Conservation (phyloP, 106 monocot species). For the Platanthera guangdongensis region DNA sequence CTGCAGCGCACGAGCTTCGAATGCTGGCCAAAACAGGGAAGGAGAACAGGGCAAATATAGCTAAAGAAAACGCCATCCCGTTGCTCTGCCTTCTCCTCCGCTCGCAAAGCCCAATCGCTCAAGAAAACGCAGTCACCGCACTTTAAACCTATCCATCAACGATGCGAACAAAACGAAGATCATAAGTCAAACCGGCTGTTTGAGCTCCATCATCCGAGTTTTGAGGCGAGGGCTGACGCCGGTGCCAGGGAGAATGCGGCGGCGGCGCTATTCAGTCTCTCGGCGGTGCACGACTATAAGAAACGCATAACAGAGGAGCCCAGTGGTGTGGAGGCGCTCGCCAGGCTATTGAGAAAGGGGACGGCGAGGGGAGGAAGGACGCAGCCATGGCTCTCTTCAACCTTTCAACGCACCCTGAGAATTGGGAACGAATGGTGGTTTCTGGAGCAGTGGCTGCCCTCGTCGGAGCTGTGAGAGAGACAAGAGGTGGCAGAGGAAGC, state of each 20-base stretch:
- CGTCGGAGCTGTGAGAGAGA: conserved; percentile 32
- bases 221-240: conserved; percentile 37
- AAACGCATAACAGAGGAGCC: conserved; percentile 40
- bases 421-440: conserved; percentile 35
- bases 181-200: conserved; percentile 50
- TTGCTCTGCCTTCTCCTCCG: conserved; percentile 4
- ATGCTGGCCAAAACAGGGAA: not conserved
- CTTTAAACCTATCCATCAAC: conserved; percentile 21
- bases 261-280: conserved; percentile 69
- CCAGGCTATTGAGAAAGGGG: conserved; percentile 35
- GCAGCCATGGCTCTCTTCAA: conserved; percentile 75
- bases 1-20: conserved; percentile 3
- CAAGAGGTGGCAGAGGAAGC: conserved; percentile 67
- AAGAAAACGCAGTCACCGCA: conserved; percentile 12
- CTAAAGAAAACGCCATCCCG: conserved; percentile 5
- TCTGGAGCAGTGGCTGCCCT: conserved; percentile 36
- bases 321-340: conserved; percentile 41
- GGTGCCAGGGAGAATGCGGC: conserved; percentile 77
- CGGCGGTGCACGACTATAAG: conserved; percentile 66
- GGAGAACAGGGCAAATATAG: conserved; percentile 2
- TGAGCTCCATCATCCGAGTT: conserved; percentile 51
- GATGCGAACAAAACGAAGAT: conserved; percentile 9
- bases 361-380: conserved; percentile 56
- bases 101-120: not conserved
- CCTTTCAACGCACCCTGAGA: conserved; percentile 43